phyloP scores from a whole-genome alignment of 805 yeast genomes.

The Kazachstania bromeliacearum region DNA sequence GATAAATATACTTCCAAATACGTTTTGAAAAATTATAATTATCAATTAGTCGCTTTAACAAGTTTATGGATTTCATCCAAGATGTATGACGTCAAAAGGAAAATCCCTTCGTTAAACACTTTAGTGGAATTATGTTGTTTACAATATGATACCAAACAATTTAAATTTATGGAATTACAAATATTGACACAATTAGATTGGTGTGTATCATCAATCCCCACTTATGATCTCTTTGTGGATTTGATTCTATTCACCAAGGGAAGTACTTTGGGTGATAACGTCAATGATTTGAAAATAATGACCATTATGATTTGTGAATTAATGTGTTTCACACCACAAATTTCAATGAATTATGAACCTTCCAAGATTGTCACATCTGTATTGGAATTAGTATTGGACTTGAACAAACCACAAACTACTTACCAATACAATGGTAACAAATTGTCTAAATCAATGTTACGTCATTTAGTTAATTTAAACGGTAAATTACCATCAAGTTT shows the following conservation, averaged over 20 bases:
- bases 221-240: slow-evolving; percentile 57
- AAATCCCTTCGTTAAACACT: slow-evolving; percentile 46
- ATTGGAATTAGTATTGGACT: slow-evolving; percentile 35
- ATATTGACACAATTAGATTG: slow-evolving; percentile 54
- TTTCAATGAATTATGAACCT: slow-evolving; percentile 35
- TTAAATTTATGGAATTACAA: slow-evolving; percentile 60
- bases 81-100: slow-evolving; percentile 56
- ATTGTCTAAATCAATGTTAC: background rate
- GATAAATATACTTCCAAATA: slow-evolving; percentile 82
- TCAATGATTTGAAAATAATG: slow-evolving; percentile 43
- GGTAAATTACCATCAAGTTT: slow-evolving; percentile 20
- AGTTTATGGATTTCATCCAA: slow-evolving; percentile 90
- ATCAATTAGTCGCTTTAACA: slow-evolving; percentile 77
- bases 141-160: slow-evolving; percentile 43
- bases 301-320: slow-evolving; percentile 58
- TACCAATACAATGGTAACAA: slow-evolving; percentile 4
- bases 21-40: slow-evolving; percentile 69
- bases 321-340: slow-evolving; percentile 49
- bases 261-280: slow-evolving; percentile 7
- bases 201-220: slow-evolving; percentile 39
- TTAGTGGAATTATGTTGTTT: slow-evolving; percentile 48
- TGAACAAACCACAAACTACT: slow-evolving; percentile 28
- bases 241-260: slow-evolving; percentile 31
- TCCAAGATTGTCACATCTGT: slow-evolving; percentile 26
- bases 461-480: background rate